These are phyloP conservation scores for Neurospora intermedia DNA, from an alignment of 495 filamentous ascomycete species.

Conservation along the genomic window DNA sequence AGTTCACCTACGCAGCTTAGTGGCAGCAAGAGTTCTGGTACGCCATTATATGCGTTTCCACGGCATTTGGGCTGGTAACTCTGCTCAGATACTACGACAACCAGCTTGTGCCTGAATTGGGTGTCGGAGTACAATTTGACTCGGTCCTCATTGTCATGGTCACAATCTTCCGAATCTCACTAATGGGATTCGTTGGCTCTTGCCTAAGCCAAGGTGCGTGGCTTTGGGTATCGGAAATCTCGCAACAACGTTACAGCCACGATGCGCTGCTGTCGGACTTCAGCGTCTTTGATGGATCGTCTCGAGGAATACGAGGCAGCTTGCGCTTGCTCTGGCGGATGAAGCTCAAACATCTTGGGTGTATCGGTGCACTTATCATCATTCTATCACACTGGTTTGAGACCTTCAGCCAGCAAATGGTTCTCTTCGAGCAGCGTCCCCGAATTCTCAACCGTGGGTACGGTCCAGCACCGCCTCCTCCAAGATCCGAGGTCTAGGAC, in stretches of 20 bases:
- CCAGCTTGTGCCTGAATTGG: constrained; percentile 18
- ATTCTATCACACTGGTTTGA: constrained; percentile 28
- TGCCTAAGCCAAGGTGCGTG: constrained; percentile 28
- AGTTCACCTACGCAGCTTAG: constrained; percentile 16
- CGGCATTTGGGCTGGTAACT: constrained; percentile 10
- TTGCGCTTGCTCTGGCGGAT: constrained; percentile 23
- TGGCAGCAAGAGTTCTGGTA: constrained; percentile 27
- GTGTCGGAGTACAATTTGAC: constrained; percentile 16
- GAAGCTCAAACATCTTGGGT: constrained; percentile 25
- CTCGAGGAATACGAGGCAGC: constrained; percentile 23
- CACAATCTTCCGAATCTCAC: constrained; percentile 21
- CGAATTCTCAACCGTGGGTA: constrained; percentile 1
- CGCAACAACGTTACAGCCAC: constrained; percentile 14
- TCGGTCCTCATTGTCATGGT: constrained; percentile 26
- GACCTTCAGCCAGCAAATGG: constrained; percentile 28
- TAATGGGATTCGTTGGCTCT: constrained; percentile 23
- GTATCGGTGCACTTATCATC: constrained; percentile 24
- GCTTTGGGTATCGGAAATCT: constrained; percentile 25
- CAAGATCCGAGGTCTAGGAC: constrained; percentile 23
- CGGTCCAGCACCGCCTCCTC: constrained; percentile 10
- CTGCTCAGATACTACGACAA: constrained; percentile 22
- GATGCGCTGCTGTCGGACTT: constrained; percentile 24
- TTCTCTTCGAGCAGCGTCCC: constrained; percentile 21
- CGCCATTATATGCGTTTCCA: constrained; percentile 16
- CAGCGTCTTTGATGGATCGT: constrained; percentile 28